Evolutionary conservation across 257 asterid species (phyloP).

Genomic region (Solanum chilense): DNA sequence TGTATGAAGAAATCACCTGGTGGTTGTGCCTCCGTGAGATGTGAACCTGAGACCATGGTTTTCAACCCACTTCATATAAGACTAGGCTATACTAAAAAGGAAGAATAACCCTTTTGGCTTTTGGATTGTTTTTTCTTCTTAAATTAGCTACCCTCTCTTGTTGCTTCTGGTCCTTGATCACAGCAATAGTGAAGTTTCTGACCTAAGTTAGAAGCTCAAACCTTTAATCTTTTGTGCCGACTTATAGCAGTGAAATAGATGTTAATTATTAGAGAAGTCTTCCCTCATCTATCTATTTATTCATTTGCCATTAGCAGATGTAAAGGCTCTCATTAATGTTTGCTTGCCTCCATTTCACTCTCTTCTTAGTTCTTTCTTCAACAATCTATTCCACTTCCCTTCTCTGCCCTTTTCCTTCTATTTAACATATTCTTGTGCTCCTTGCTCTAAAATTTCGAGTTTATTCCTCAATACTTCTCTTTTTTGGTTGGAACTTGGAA

Average conservation of each 20-base stretch:
- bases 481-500: conserved; percentile 18
- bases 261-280: not conserved
- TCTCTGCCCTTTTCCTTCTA: not conserved
- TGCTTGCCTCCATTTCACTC: not conserved
- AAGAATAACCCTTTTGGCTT: not conserved
- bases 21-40: not conserved
- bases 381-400: not conserved
- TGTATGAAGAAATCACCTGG: not conserved
- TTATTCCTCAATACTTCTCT: not conserved
- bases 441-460: not conserved
- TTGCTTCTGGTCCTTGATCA: not conserved
- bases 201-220: not conserved
- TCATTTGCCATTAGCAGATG: not conserved
- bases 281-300: not conserved
- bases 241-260: not conserved
- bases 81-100: not conserved
- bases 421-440: not conserved
- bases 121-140: not conserved
- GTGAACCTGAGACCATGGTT: not conserved
- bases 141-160: not conserved
- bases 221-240: not conserved
- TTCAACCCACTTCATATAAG: not conserved
- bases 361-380: not conserved
- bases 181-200: not conserved
- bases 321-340: not conserved